These are phyloP conservation scores for Xylaria sp. DNA, from an alignment of 2,329 filamentous ascomycete species.

Conservation along the genomic window DNA sequence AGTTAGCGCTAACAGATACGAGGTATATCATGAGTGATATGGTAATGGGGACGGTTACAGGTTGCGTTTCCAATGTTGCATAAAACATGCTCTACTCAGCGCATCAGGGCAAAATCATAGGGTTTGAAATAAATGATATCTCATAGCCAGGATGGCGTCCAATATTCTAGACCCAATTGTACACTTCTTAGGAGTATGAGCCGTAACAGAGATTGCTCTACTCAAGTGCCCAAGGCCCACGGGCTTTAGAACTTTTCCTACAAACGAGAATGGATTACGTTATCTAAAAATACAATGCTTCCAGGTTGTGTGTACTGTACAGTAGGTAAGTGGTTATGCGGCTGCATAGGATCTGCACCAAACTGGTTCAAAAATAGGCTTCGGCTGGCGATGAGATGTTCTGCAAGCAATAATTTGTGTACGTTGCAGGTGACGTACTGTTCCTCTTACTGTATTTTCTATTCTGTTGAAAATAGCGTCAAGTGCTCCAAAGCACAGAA, in stretches of 20 bases:
- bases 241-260: too few relatives aligned
- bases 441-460: too few relatives aligned
- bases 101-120: background rate
- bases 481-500: too few relatives aligned
- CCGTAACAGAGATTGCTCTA: background rate
- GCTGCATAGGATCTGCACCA: background rate
- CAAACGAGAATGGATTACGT: background rate
- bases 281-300: slow-evolving; percentile 9
- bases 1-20: slow-evolving; percentile 6
- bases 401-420: background rate
- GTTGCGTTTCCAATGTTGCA: background rate
- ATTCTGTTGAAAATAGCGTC: too few relatives aligned
- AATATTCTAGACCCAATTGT: background rate
- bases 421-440: background rate
- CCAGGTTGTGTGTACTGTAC: background rate
- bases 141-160: background rate
- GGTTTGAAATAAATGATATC: background rate
- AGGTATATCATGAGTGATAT: slow-evolving; percentile 5
- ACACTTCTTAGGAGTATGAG: background rate
- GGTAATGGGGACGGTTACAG: slow-evolving; percentile 5
- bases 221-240: background rate
- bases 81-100: background rate
- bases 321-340: background rate
- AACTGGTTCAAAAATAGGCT: slow-evolving; percentile 1
- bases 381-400: background rate